Evolutionary conservation across 129 eudicot genomes (phyloP).

Genomic region (Tagetes erecta): DNA sequence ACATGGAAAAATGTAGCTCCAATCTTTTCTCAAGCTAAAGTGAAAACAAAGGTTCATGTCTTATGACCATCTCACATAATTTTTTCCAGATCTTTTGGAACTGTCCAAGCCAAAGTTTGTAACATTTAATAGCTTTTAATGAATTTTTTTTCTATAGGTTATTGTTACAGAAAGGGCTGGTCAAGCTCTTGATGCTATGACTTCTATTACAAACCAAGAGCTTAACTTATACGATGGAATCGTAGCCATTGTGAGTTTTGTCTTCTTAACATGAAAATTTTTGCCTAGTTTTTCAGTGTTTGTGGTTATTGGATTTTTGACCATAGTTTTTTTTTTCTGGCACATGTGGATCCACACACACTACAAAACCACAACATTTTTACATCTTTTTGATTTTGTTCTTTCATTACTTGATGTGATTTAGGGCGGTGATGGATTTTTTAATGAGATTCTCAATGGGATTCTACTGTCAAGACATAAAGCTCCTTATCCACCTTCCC

Average conservation of each 20-base stretch:
- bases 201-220: slow-evolving; percentile 71
- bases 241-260: slow-evolving; percentile 78
- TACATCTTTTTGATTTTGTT: slow-evolving; percentile 18
- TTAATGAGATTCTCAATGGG: slow-evolving; percentile 88
- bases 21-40: slow-evolving; percentile 73
- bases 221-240: slow-evolving; percentile 74
- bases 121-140: not conserved
- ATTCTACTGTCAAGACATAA: slow-evolving; percentile 83
- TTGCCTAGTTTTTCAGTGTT: slow-evolving; percentile 4
- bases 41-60: slow-evolving; percentile 69
- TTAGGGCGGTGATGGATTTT: slow-evolving; percentile 99
- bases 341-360: slow-evolving; percentile 5
- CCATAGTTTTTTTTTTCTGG: not conserved
- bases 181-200: slow-evolving; percentile 76
- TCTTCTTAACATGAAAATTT: slow-evolving; percentile 11
- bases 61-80: not conserved
- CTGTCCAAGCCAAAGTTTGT: slow-evolving; percentile 12
- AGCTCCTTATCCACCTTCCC: slow-evolving; percentile 78
- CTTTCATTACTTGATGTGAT: slow-evolving; percentile 25
- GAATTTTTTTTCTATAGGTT: slow-evolving; percentile 48
- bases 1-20: slow-evolving; percentile 87
- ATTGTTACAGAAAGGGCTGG: slow-evolving; percentile 86
- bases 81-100: not conserved
- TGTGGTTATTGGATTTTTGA: not conserved
- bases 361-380: not conserved